These are phyloP conservation scores for Metarhizium sp. DNA, from an alignment of 2,329 filamentous ascomycete species.

Conservation along the genomic window DNA sequence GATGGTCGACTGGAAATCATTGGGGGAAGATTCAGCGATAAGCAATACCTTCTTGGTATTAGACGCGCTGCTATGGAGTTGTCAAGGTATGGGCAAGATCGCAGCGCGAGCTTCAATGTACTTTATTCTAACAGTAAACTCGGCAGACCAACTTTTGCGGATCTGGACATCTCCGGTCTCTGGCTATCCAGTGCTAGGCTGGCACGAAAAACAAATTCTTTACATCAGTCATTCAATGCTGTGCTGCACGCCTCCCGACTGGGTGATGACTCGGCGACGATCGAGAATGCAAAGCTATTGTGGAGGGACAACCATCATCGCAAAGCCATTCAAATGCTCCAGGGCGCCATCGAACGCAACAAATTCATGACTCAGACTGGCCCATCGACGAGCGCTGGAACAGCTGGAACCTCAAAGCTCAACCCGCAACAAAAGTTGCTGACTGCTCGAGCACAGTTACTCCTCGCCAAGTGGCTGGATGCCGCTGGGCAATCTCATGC, in stretches of 20 bases:
- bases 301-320: constrained; percentile 92
- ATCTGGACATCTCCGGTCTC: constrained; percentile 67
- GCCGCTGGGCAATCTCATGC: constrained; percentile 88
- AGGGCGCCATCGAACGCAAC: constrained; percentile 74
- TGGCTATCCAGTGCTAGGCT: constrained; percentile 83
- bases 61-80: constrained; percentile 82
- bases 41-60: constrained; percentile 84
- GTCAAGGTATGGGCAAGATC: constrained; percentile 40
- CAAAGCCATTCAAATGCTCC: constrained; percentile 86
- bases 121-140: background rate
- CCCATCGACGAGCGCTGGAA: constrained; percentile 23
- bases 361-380: constrained; percentile 53
- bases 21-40: constrained; percentile 83
- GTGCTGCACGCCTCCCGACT: constrained; percentile 81
- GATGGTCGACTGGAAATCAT: constrained; percentile 77
- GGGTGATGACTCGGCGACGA: constrained; percentile 77
- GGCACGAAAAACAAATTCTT: constrained; percentile 75
- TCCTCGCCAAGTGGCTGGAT: constrained; percentile 95
- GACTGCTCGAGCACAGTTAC: constrained; percentile 70
- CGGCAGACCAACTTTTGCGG: constrained; percentile 48
- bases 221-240: constrained; percentile 85
- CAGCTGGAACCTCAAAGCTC: constrained; percentile 21
- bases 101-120: background rate
- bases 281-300: constrained; percentile 85
- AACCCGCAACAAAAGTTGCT: constrained; percentile 49